Evolutionary conservation across 345 rosid genomes (phyloP).

Genomic region (Jatropha curcas): DNA sequence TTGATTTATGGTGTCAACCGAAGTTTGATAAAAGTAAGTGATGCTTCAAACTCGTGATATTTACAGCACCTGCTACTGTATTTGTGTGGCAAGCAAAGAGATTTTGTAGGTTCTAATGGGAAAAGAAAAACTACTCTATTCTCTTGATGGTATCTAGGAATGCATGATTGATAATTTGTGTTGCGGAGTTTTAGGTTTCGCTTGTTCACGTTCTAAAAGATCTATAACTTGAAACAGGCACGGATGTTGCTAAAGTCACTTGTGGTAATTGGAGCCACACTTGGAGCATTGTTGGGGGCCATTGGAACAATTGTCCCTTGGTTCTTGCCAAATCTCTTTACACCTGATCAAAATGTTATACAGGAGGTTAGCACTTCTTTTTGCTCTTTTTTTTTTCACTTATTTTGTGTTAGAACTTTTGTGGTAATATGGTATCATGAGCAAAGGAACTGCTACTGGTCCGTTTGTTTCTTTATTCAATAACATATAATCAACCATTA

Average conservation of each 20-base stretch:
- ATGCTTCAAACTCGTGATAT: not conserved
- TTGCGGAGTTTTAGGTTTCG: conserved; percentile 2
- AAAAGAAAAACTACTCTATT: not conserved
- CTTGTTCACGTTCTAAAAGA: conserved; percentile 15
- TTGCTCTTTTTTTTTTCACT: conserved; percentile 7
- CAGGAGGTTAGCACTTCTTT: conserved; percentile 47
- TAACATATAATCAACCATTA: not conserved
- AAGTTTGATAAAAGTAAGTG: conserved; percentile 58
- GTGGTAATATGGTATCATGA: not conserved
- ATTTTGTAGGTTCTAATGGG: not conserved
- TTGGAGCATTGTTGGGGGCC: conserved; percentile 57
- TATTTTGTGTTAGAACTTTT: not conserved
- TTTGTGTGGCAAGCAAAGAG: not conserved
- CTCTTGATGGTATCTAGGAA: not conserved
- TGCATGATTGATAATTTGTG: not conserved
- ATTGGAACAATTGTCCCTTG: conserved; percentile 66
- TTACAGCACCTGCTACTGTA: not conserved
- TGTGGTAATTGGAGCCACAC: conserved; percentile 56
- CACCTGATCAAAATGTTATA: conserved; percentile 59
- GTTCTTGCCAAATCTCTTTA: conserved; percentile 71
- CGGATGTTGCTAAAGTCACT: conserved; percentile 80
- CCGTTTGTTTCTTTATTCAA: not conserved
- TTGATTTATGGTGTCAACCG: conserved; percentile 64
- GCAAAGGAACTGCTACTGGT: not conserved
- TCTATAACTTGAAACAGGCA: conserved; percentile 52